Evolutionary conservation across 2,329 filamentous ascomycete genomes (phyloP).

Genomic region (Neonectria punicea): DNA sequence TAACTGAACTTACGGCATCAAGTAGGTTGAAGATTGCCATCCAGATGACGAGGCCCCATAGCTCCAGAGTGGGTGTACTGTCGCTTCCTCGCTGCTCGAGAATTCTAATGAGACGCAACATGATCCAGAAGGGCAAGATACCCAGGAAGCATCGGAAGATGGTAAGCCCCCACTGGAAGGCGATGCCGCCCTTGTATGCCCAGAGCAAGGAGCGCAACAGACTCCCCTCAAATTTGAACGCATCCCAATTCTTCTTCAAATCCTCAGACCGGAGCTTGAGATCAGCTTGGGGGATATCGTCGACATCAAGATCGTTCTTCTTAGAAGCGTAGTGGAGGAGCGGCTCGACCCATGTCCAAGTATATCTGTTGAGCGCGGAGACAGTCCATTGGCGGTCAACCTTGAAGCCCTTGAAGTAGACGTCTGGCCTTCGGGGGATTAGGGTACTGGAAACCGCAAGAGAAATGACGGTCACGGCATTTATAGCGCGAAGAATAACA

Average conservation of each 20-base stretch:
- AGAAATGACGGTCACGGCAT: constrained; percentile 57
- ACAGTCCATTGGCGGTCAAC: constrained; percentile 73
- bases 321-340: constrained; percentile 65
- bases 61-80: constrained; percentile 58
- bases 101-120: constrained; percentile 71
- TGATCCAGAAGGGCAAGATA: constrained; percentile 76
- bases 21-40: constrained; percentile 70
- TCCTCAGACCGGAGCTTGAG: constrained; percentile 63
- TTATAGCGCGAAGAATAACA: constrained; percentile 58
- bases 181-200: constrained; percentile 66
- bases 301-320: constrained; percentile 69
- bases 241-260: constrained; percentile 62
- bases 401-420: constrained; percentile 66
- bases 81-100: constrained; percentile 67
- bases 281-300: constrained; percentile 71
- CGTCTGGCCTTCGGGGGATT: constrained; percentile 74
- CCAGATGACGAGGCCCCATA: constrained; percentile 75
- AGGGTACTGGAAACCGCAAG: constrained; percentile 61
- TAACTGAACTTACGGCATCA: constrained; percentile 51
- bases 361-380: constrained; percentile 70
- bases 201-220: constrained; percentile 71
- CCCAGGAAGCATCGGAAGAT: constrained; percentile 66
- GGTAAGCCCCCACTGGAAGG: constrained; percentile 69
- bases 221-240: constrained; percentile 55
- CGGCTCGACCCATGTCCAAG: constrained; percentile 70